These are phyloP conservation scores for Pilobolus umbonatus DNA, from an alignment of 192 early-diverging fungal species.

Conservation along the genomic window DNA sequence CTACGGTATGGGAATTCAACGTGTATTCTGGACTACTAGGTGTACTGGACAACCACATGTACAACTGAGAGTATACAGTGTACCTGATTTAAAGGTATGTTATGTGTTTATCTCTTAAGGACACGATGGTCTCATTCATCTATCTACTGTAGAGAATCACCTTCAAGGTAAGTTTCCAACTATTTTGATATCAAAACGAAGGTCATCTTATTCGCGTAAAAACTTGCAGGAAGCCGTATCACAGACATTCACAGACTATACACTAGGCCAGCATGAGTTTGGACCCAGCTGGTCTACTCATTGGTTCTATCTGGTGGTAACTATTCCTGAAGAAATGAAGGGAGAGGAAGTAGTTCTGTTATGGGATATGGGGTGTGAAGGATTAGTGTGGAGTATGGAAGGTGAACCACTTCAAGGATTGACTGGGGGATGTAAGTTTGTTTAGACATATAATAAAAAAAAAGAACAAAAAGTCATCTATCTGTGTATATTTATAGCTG, in stretches of 20 bases:
- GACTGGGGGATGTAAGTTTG: slow-evolving; percentile 68
- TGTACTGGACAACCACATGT: slow-evolving; percentile 42
- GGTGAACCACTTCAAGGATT: slow-evolving; percentile 86
- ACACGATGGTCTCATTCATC: slow-evolving; percentile 22
- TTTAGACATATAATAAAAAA: not conserved
- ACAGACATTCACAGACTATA: slow-evolving; percentile 12
- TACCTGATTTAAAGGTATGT: slow-evolving; percentile 57
- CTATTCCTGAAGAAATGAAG: slow-evolving; percentile 58
- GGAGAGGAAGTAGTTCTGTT: slow-evolving; percentile 74
- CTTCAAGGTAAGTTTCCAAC: slow-evolving; percentile 26
- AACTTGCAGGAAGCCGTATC: slow-evolving; percentile 16
- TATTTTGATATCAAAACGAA: too few species aligned
- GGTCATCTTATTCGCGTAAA: not conserved
- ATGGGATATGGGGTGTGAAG: slow-evolving; percentile 88
- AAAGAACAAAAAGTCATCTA: not conserved
- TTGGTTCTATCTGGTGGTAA: slow-evolving; percentile 65
- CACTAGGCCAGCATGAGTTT: slow-evolving; percentile 5
- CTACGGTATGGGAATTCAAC: slow-evolving; percentile 43
- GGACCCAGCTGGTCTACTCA: slow-evolving; percentile 60
- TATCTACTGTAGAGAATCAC: slow-evolving; percentile 21
- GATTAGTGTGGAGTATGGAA: slow-evolving; percentile 77
- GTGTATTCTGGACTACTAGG: slow-evolving; percentile 45
- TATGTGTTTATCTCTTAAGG: slow-evolving; percentile 67
- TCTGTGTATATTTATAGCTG: slow-evolving; percentile 27
- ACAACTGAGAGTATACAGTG: slow-evolving; percentile 52